These are phyloP conservation scores for Silybum marianum DNA, from an alignment of 129 eudicot genomes.

Conservation along the genomic window DNA sequence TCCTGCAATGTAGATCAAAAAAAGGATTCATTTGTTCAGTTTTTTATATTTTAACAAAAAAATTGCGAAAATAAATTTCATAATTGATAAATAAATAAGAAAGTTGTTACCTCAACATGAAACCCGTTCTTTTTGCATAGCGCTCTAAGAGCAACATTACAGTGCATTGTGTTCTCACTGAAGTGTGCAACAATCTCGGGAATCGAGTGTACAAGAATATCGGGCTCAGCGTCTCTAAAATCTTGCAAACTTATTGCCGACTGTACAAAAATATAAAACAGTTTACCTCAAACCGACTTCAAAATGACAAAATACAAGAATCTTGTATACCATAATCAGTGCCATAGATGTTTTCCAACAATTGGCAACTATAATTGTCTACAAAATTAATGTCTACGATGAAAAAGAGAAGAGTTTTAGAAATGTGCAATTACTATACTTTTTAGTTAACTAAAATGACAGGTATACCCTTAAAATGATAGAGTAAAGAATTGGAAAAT, in stretches of 20 bases:
- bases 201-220: constrained; percentile 66
- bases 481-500: neutral
- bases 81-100: neutral
- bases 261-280: constrained; percentile 40
- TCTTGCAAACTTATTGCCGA: constrained; percentile 55
- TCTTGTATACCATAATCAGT: neutral
- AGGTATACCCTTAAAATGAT: neutral
- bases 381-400: neutral
- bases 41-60: neutral
- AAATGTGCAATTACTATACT: neutral
- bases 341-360: neutral
- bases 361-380: neutral
- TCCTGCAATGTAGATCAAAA: constrained; percentile 40
- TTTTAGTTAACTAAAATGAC: neutral
- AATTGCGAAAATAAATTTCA: neutral
- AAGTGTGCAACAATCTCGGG: constrained; percentile 53
- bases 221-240: constrained; percentile 77
- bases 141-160: constrained; percentile 57
- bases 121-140: constrained; percentile 81
- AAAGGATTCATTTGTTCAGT: neutral
- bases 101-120: constrained; percentile 53
- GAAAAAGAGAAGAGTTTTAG: neutral
- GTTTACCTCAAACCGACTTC: neutral
- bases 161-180: constrained; percentile 42
- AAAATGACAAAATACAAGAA: constrained; percentile 4